Base-by-base conservation (phyloP, 257 asterid species). In the Gardenia jasminoides region DNA sequence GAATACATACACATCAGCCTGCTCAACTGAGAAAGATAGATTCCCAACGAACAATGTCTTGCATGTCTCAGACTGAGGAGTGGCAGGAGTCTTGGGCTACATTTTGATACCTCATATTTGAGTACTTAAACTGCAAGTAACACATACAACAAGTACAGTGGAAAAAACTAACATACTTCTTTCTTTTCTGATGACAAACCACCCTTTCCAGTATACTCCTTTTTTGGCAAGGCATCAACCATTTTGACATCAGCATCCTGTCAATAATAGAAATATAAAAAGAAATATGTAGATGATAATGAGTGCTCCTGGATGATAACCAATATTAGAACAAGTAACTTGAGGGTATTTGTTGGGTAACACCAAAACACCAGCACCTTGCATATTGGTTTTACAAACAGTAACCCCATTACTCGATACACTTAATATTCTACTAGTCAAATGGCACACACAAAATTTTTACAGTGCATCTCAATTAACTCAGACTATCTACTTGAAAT, bases 11-110 rank as follows among this genome's bases (percentile, higher is more conserved):
- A 94, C 84, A 77, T 93, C 96, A 48, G 84, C 81, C 76, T 80
- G 79, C 81, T 89, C 87, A 26, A 88, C 79, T 36, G 92, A 80
- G 76, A 75, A 94, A 59, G 97, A 80, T 44, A 94, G 84, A 84
- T 93, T 94, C 76, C 98, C 99, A 81, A 91, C 88, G 86, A 88
- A 93, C 56, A 94, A 61, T 47, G 94, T 90, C 74, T 89, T 93
- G 19, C 91, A 66, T 33, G 87, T 36, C 72, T 91, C 88, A 44
- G 68, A 83, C 61, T 70, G 82, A 15, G 91, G 89, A 61, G 90
- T 81, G 36, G 78, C 70, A 24, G 92, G 90, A 75, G 90, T 84
- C 84, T 81, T 84, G 61, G 88, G 90, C 94, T 91, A 90, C 84
- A 83, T 30, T 43, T 41, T 30, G 17, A 73, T 24, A 66, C 24